Evolutionary conservation across 805 yeast species (phyloP), one percentile per base, ranked within the genome.

Genomic region (Wickerhamomyces rabaulensis): DNA sequence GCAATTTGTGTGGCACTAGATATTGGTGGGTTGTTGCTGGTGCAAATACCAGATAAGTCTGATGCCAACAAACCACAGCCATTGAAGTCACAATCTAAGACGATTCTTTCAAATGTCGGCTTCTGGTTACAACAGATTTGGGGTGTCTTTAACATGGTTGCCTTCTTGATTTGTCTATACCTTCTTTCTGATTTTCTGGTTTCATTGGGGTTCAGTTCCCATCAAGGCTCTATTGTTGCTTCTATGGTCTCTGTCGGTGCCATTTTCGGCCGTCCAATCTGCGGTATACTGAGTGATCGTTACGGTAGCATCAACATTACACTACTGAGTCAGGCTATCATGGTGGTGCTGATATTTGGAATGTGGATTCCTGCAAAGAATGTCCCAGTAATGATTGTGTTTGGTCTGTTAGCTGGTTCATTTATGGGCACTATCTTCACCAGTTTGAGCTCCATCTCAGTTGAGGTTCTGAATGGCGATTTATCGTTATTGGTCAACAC

Each of bases 211-310:
- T 82, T 80, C 53, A 51, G 74, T 3, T 65, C 74, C 1, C 54
- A 66, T 22, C 78, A 81, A 50, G 84, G 85, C 3, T 74, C 85
- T 1, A 64, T 75, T 17, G 82, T 78, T 6, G 63, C 82, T 1
- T 80, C 85, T n/a, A 75, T 80, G 82, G 69, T 78, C 9, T 75
- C 80, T 40, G 73, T 77, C 6, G 87, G 87, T 2, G 73, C 74
- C 3, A 63, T 74, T 13, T 48, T 71, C 37, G 83, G 83, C 3
- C 66, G 87, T 52, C 87, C 88, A 2, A 8, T 60, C 0, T 68
- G 74, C n/a, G 87, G 88, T 2, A 55, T 61, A 17, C 16, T 78
- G 3, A 65, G 78, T 5, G 87, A 82, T 55, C 55, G 36, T 15
- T 65, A 62, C 47, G 88, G 87, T 0, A 13, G 16, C 15, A 31